Base-by-base conservation (phyloP, 108 stramenopile genomes). In the Schizochytrium sp. region DNA sequence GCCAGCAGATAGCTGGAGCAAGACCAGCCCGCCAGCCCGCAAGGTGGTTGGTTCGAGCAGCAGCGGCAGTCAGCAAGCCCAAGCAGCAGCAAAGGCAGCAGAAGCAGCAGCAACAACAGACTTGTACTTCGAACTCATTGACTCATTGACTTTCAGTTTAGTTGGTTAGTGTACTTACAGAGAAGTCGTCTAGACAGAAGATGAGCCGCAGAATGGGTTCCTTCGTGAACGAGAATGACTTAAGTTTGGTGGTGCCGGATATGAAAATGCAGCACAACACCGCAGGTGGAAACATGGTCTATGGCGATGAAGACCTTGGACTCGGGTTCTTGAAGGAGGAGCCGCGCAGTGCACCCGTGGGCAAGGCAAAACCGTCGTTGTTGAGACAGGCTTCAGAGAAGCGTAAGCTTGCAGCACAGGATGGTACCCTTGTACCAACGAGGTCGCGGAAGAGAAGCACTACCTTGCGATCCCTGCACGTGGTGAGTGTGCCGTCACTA, bases 371-470 rank as follows among this genome's bases (percentile, higher is more conserved):
- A 2, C 64, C 64, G 19, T 44, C 64, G 5, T 44, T 69, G 42
- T 44, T 69, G 64, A 38, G 64, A 7, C 64, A 69, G 64, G 40
- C 64, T 44, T 69, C 64, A 8, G 40, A 38, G 42, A 69, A 69
- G 64, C 64, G 64, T 44, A 69, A 69, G 64, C 3, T 69, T 44
- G 64, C 42, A 38, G 28, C 12, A 12, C 64, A 69, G 28, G 64
- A 69, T 0, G 15, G 15, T 2, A 15, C 64, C 12, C 64, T 69
- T 0, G 12, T 38, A 28, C 64, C 42, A 69, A 44, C 12, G 64
- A 15, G 64, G 64, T 15, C 64, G 64, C 64, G 64, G 42, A 69
- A 69, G 64, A 38, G 64, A 38, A 69, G 64, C 64, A 69, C 64
- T 7, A 69, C 64, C 12, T 38, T 69, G 12, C 64, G 64, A 38